phyloP scores from a whole-genome alignment of 768 basidiomycete genomes.

The Leccinum subgranulosum region DNA sequence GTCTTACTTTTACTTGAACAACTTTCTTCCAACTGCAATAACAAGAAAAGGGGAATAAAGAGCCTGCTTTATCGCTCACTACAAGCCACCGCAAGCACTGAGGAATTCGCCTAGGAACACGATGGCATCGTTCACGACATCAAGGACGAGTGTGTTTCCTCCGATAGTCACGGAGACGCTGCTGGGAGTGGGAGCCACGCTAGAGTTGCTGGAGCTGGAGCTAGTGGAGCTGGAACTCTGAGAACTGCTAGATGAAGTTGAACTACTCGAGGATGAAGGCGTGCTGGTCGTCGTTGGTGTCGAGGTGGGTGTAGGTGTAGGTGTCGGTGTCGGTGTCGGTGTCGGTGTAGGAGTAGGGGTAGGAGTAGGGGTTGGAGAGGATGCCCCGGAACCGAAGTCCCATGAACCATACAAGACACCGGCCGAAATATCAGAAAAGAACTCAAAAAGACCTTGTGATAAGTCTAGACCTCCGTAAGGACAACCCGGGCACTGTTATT shows the following conservation, averaged over 20 bases:
- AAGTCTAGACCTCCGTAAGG: conserved; percentile 65
- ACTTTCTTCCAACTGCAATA: not conserved
- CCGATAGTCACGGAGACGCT: conserved; percentile 11
- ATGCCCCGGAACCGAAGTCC: conserved; percentile 36
- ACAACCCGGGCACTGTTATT: conserved; percentile 61
- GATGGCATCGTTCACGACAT: conserved; percentile 13
- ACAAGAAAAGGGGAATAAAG: conserved; percentile 4
- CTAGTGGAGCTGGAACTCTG: conserved; percentile 8
- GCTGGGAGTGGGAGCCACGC: conserved; percentile 18
- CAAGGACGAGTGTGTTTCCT: conserved; percentile 10
- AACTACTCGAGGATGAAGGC: conserved; percentile 20
- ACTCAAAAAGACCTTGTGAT: conserved; percentile 60
- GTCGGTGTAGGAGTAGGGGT: conserved; percentile 18
- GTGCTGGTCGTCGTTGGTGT: conserved; percentile 10
- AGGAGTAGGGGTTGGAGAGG: conserved; percentile 22
- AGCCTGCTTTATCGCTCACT: conserved; percentile 8
- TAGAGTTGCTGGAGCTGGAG: conserved; percentile 19
- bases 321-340: conserved; percentile 22
- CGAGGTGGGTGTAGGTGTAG: conserved; percentile 12
- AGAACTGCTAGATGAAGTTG: conserved; percentile 9
- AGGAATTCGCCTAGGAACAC: conserved; percentile 22
- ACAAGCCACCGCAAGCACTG: conserved; percentile 3
- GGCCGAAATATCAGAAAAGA: conserved; percentile 43
- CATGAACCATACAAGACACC: conserved; percentile 64
- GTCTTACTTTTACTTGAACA: conserved; percentile 16